Conservation (phyloP, 2,329 filamentous ascomycete species). For the Trichoderma breve region DNA sequence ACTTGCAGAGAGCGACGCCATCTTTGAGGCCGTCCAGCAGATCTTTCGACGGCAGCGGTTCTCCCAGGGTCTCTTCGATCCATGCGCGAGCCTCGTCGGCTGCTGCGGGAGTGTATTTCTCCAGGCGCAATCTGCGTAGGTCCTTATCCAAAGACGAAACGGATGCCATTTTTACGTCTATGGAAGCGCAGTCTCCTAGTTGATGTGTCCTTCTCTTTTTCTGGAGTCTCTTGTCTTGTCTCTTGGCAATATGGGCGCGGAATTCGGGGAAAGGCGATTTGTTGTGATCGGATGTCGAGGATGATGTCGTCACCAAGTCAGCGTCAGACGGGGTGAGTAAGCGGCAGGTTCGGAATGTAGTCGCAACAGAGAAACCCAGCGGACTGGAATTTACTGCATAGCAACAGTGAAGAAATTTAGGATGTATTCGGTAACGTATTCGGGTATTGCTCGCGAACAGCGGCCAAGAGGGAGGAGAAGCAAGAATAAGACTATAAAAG, state of each 20-base stretch:
- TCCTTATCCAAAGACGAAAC: constrained; percentile 93
- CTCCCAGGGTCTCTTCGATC: constrained; percentile 80
- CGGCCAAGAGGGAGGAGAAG: not conserved
- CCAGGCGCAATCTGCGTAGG: constrained; percentile 86
- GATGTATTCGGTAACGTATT: not conserved
- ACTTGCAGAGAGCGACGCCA: constrained; percentile 91
- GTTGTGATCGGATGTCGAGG: constrained; percentile 7
- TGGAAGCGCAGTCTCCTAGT: not conserved
- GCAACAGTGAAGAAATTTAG: constrained; percentile 18
- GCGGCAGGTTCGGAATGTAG: constrained; percentile 20
- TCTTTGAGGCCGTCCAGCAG: constrained; percentile 85
- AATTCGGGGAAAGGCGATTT: not conserved
- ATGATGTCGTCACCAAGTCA: constrained; percentile 20
- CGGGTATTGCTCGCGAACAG: not conserved
- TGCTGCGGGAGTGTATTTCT: constrained; percentile 87
- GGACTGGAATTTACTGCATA: constrained; percentile 16
- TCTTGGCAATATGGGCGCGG: no score
- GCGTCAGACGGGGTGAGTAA: constrained; percentile 7
- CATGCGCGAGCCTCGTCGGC: constrained; percentile 81
- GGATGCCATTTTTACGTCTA: constrained; percentile 69
- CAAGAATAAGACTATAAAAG: not conserved
- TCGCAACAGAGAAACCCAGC: constrained; percentile 15
- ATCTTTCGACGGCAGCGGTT: constrained; percentile 69
- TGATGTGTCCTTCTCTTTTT: not conserved
- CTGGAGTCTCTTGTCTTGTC: not conserved